These are phyloP conservation scores for Cryoendolithus antarcticus DNA, from an alignment of 2,329 filamentous ascomycete species.

Conservation along the genomic window DNA sequence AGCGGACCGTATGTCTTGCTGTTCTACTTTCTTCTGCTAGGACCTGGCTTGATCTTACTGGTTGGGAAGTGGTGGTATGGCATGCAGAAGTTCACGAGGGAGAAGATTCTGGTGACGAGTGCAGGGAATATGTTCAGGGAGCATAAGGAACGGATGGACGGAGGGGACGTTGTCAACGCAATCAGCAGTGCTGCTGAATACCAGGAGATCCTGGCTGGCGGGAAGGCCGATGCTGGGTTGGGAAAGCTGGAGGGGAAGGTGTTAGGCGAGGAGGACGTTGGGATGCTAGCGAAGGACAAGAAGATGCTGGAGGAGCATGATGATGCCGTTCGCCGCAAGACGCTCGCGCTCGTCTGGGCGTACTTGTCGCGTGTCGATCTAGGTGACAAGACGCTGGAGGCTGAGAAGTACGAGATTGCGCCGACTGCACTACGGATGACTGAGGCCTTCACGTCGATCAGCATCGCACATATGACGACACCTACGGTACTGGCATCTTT, in stretches of 20 bases:
- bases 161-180: constrained; percentile 65
- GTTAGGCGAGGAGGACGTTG: constrained; percentile 44
- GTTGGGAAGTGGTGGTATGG: constrained; percentile 99
- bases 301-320: constrained; percentile 69
- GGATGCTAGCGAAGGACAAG: constrained; percentile 60
- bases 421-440: constrained; percentile 77
- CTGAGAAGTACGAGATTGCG: constrained; percentile 79
- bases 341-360: constrained; percentile 82
- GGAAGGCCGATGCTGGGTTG: constrained; percentile 68
- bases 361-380: constrained; percentile 84
- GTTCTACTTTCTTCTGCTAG: constrained; percentile 77
- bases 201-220: constrained; percentile 59
- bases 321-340: constrained; percentile 68
- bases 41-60: constrained; percentile 79
- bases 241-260: constrained; percentile 72
- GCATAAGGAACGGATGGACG: constrained; percentile 73
- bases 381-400: constrained; percentile 62
- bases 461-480: constrained; percentile 76
- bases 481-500: constrained; percentile 72
- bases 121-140: constrained; percentile 91
- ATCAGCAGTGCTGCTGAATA: constrained; percentile 82
- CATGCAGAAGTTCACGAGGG: constrained; percentile 82
- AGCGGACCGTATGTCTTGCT: constrained; percentile 92
- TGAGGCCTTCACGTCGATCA: constrained; percentile 74
- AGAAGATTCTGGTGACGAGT: constrained; percentile 83